A percentile compares a stretch with the other conserved stretches of the same genome.
These are phyloP conservation scores for Citropsis articulata DNA, from an alignment of 345 rosid genomes.

Conservation along the genomic window DNA sequence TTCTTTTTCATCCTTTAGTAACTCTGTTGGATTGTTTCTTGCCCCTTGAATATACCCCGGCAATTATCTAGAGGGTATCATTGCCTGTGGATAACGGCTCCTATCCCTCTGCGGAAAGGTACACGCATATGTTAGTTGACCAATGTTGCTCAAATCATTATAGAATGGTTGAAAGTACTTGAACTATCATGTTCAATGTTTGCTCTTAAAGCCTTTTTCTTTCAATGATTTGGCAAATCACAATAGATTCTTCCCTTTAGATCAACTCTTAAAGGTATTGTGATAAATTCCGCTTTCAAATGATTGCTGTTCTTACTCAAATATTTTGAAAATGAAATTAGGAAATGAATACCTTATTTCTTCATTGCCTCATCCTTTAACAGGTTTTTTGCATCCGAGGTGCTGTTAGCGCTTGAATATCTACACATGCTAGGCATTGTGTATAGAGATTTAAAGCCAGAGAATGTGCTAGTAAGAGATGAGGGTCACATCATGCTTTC, in stretches of 20 bases:
- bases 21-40: neutral
- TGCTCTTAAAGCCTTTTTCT: too few relatives aligned
- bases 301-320: neutral
- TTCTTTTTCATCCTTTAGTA: neutral
- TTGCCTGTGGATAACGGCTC: too few relatives aligned
- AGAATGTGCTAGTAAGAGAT: constrained; percentile 79
- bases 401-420: constrained; percentile 82
- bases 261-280: too few relatives aligned
- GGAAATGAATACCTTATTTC: neutral
- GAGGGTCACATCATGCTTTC: constrained; percentile 95
- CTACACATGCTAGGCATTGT: constrained; percentile 95
- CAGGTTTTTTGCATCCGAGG: constrained; percentile 92
- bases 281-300: too few relatives aligned
- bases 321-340: neutral
- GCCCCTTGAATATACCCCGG: neutral
- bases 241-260: too few relatives aligned
- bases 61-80: too few relatives aligned
- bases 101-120: too few relatives aligned
- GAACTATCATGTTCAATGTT: too few relatives aligned
- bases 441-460: constrained; percentile 87
- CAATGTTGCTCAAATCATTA: too few relatives aligned
- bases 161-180: too few relatives aligned
- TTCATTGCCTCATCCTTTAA: neutral
- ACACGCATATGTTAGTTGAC: too few relatives aligned
- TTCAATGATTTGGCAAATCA: too few relatives aligned